phyloP scores from a whole-genome alignment of 1,139 yeast genomes.

The Hyphopichia buzzinii region DNA sequence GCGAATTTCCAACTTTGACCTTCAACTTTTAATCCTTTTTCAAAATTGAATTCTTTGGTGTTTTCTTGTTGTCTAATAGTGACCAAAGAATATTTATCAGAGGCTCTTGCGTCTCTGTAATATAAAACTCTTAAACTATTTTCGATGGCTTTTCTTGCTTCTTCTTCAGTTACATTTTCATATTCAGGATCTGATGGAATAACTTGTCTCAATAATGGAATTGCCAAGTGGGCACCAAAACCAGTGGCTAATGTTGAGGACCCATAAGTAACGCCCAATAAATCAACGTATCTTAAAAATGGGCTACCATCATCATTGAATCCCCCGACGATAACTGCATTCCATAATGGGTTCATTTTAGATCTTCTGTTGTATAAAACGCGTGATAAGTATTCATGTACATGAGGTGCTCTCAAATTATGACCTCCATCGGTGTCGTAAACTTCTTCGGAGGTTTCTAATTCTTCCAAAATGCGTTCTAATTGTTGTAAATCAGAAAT shows the following conservation, averaged over 20 bases:
- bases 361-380: constrained; percentile 85
- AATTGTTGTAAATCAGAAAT: constrained; percentile 89
- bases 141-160: constrained; percentile 71
- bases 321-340: constrained; percentile 89
- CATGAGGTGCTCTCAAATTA: constrained; percentile 75
- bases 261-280: constrained; percentile 86
- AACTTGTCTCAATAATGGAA: constrained; percentile 84
- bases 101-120: constrained; percentile 94
- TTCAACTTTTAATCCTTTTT: constrained; percentile 63
- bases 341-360: constrained; percentile 96
- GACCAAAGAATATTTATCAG: constrained; percentile 81
- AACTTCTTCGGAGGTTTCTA: constrained; percentile 68
- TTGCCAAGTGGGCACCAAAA: constrained; percentile 91
- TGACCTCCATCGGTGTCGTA: constrained; percentile 80
- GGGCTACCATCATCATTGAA: constrained; percentile 65
- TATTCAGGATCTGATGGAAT: constrained; percentile 79
- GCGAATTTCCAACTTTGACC: constrained; percentile 94
- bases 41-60: constrained; percentile 47
- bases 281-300: constrained; percentile 81
- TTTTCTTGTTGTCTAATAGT: constrained; percentile 59
- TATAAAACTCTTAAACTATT: constrained; percentile 93
- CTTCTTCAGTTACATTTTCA: constrained; percentile 63
- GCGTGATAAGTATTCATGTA: constrained; percentile 83
- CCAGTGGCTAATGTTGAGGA: constrained; percentile 95
- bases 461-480: constrained; percentile 69